Evolutionary conservation across 495 filamentous ascomycete genomes (phyloP).

Genomic region (Neurospora tetrasperma): DNA sequence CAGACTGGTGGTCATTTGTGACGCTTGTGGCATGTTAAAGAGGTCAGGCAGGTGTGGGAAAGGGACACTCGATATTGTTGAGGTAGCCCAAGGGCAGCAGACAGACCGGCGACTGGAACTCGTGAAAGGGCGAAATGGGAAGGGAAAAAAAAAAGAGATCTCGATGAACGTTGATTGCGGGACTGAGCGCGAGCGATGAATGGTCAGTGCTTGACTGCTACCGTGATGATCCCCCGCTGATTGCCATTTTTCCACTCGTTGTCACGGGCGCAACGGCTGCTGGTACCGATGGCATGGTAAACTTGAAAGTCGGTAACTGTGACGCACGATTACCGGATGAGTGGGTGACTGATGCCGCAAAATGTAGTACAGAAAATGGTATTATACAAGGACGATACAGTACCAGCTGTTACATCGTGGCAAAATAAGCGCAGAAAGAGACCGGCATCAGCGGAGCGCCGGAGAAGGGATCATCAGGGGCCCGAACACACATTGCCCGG

Average conservation of each 20-base stretch:
- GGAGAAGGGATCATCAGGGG: not conserved
- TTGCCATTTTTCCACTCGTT: not conserved
- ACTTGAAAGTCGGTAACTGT: not conserved
- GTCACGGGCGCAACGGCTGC: not conserved
- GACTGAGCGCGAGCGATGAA: not conserved
- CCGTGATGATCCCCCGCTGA: not conserved
- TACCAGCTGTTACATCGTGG: not conserved
- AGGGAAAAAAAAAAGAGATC: not conserved
- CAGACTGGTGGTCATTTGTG: too few species aligned
- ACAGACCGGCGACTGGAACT: too few species aligned
- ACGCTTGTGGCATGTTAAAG: too few species aligned
- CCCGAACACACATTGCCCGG: not conserved
- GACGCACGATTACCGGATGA: not conserved
- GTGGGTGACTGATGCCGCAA: not conserved
- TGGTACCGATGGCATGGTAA: not conserved
- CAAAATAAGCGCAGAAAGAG: not conserved
- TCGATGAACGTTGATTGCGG: not conserved
- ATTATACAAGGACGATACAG: not conserved
- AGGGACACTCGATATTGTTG: too few species aligned
- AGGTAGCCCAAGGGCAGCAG: too few species aligned
- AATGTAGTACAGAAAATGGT: not conserved
- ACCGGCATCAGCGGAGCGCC: not conserved
- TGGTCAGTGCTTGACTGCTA: not conserved
- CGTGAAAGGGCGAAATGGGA: not conserved
- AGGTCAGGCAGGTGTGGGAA: too few species aligned